Conservation (phyloP, 2,329 filamentous ascomycete genomes). For the Hymenoscyphus infarciens region DNA sequence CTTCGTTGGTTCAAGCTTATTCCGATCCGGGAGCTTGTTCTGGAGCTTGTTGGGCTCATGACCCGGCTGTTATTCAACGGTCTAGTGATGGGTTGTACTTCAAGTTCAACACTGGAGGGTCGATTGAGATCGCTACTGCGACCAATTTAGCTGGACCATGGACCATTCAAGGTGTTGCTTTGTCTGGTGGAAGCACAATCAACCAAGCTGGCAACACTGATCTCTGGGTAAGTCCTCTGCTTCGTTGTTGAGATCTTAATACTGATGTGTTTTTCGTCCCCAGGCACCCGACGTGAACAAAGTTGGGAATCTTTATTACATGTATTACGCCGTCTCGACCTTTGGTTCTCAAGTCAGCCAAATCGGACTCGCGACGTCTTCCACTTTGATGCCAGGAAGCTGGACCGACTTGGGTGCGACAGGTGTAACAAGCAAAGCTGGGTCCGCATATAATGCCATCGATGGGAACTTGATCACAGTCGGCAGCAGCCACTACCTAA, state of each 20-base stretch:
- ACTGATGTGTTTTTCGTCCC: background rate
- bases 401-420: constrained; percentile 59
- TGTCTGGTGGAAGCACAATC: constrained; percentile 39
- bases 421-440: constrained; percentile 45
- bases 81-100: constrained; percentile 42
- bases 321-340: constrained; percentile 56
- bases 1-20: constrained; percentile 4
- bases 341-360: constrained; percentile 52
- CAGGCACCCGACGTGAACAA: constrained; percentile 61
- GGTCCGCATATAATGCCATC: constrained; percentile 56
- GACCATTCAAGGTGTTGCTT: constrained; percentile 39
- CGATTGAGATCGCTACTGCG: constrained; percentile 40
- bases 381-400: constrained; percentile 47
- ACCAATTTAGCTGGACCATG: constrained; percentile 40
- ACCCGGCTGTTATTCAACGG: constrained; percentile 41
- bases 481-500: constrained; percentile 45
- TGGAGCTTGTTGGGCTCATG: constrained; percentile 41
- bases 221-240: constrained; percentile 37
- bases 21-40: constrained; percentile 37
- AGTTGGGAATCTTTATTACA: constrained; percentile 56
- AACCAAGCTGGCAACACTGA: constrained; percentile 37
- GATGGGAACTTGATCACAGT: constrained; percentile 51
- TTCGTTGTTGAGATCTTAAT: background rate
- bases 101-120: constrained; percentile 41
- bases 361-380: constrained; percentile 46